These are phyloP conservation scores for Fonsecaea multimorphosa DNA, from an alignment of 2,329 filamentous ascomycete species.

Conservation along the genomic window DNA sequence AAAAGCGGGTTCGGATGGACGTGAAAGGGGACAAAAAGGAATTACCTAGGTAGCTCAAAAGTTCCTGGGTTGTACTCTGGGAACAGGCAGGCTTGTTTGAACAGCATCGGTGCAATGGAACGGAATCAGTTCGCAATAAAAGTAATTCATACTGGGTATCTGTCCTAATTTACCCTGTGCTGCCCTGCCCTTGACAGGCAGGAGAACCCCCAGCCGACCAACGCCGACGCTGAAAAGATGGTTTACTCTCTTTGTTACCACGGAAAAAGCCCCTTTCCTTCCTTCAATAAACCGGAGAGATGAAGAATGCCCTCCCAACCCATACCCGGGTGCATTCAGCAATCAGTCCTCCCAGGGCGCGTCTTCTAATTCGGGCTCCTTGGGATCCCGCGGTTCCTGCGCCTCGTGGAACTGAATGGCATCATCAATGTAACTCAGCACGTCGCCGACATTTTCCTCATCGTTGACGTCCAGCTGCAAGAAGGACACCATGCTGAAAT, in stretches of 20 bases:
- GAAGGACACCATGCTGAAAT: constrained; percentile 98
- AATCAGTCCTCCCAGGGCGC: constrained; percentile 54
- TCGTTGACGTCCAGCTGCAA: constrained; percentile 86
- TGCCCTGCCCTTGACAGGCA: background rate
- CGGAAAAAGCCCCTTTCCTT: background rate
- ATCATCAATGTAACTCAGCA: constrained; percentile 92
- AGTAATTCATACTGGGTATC: constrained; percentile 14
- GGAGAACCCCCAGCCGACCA: constrained; percentile 20
- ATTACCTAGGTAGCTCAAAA: no score
- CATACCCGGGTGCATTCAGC: background rate
- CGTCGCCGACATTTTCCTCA: constrained; percentile 84
- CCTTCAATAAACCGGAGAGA: background rate
- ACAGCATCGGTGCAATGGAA: background rate
- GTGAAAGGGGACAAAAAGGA: constrained; percentile 5
- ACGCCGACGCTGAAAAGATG: constrained; percentile 37
- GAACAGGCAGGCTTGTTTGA: no score
- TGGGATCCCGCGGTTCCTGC: constrained; percentile 85
- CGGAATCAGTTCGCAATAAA: background rate
- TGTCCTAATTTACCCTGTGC: background rate
- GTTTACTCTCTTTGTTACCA: background rate
- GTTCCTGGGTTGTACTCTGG: background rate
- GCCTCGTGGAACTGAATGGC: constrained; percentile 92
- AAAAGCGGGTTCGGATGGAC: constrained; percentile 26
- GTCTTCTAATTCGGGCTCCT: constrained; percentile 64
- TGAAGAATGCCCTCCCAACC: background rate